These are phyloP conservation scores for Arabis hirsuta DNA, from an alignment of 345 rosid genomes.

Conservation along the genomic window DNA sequence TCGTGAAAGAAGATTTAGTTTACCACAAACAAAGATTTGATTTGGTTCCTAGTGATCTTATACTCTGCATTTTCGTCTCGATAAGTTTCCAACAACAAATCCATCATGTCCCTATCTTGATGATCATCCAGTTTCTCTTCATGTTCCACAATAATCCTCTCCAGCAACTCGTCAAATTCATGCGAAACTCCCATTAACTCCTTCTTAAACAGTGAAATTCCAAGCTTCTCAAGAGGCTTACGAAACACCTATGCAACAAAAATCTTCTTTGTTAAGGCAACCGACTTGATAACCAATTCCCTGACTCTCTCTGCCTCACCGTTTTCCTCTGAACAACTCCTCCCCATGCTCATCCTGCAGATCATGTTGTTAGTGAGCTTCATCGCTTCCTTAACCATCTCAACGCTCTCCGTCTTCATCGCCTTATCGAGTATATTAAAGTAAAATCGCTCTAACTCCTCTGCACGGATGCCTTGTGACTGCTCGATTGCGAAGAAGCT, in stretches of 20 bases:
- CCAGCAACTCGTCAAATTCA: slow-evolving; percentile 55
- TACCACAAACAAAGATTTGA: too few relatives aligned
- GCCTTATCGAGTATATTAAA: background rate
- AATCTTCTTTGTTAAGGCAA: slow-evolving; percentile 8
- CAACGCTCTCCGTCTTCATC: slow-evolving; percentile 1
- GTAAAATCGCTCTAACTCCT: slow-evolving; percentile 16
- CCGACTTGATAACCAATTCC: background rate
- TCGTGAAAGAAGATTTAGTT: too few relatives aligned
- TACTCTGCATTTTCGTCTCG: too few relatives aligned
- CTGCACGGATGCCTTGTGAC: slow-evolving; percentile 14
- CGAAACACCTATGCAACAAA: background rate
- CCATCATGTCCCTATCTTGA: slow-evolving; percentile 49
- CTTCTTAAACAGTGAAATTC: slow-evolving; percentile 50
- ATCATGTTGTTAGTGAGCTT: background rate
- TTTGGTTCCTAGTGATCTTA: too few relatives aligned
- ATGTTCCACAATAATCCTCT: slow-evolving; percentile 59
- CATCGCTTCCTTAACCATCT: slow-evolving; percentile 9
- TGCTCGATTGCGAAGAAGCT: background rate
- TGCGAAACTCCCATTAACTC: slow-evolving; percentile 54
- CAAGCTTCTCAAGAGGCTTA: slow-evolving; percentile 17
- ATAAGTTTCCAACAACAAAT: slow-evolving; percentile 45
- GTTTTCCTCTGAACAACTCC: slow-evolving; percentile 13
- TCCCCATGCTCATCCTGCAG: slow-evolving; percentile 25
- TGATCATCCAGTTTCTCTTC: slow-evolving; percentile 39
- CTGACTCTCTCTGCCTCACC: slow-evolving; percentile 7